Percentiles rank a stretch among this genome's conserved stretches.
Evolutionary conservation across 106 monocot genomes (phyloP).

Genomic region (Allium sativum): DNA sequence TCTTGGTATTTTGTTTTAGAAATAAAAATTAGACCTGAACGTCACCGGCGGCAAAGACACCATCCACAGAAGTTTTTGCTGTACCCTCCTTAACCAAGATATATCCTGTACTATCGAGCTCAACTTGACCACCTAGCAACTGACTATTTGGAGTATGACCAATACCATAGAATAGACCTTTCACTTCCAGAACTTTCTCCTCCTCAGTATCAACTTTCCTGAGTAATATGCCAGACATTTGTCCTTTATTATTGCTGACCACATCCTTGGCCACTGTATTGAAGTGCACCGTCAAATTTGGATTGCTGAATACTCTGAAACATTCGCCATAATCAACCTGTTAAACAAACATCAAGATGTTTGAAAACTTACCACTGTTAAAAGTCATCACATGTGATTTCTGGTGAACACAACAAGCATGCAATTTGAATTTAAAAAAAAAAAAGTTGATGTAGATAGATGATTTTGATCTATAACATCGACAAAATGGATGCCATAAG

Average conservation of each 20-base stretch:
- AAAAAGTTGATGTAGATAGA: too few relatives aligned
- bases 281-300: constrained; percentile 95
- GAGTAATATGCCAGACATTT: constrained; percentile 81
- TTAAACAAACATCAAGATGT: constrained; percentile 94
- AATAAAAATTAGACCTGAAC: constrained; percentile 55
- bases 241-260: constrained; percentile 77
- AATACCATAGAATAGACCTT: constrained; percentile 93
- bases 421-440: constrained; percentile 3
- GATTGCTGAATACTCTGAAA: constrained; percentile 99
- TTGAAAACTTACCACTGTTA: constrained; percentile 48
- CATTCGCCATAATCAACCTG: constrained; percentile 99
- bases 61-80: constrained; percentile 84
- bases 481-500: too few relatives aligned
- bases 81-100: constrained; percentile 65
- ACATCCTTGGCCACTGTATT: constrained; percentile 75
- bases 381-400: background rate
- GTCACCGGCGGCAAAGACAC: constrained; percentile 98
- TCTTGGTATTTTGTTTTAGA: background rate
- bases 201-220: constrained; percentile 58
- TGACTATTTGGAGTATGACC: constrained; percentile 95
- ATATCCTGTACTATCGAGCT: constrained; percentile 74
- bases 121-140: constrained; percentile 77
- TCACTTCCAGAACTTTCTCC: constrained; percentile 66
- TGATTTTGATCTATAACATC: too few relatives aligned
- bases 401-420: background rate